Evolutionary conservation across 2,329 filamentous ascomycete species (phyloP), one percentile per base, ranked within the genome.

Genomic region (Microascus cirrosus): DNA sequence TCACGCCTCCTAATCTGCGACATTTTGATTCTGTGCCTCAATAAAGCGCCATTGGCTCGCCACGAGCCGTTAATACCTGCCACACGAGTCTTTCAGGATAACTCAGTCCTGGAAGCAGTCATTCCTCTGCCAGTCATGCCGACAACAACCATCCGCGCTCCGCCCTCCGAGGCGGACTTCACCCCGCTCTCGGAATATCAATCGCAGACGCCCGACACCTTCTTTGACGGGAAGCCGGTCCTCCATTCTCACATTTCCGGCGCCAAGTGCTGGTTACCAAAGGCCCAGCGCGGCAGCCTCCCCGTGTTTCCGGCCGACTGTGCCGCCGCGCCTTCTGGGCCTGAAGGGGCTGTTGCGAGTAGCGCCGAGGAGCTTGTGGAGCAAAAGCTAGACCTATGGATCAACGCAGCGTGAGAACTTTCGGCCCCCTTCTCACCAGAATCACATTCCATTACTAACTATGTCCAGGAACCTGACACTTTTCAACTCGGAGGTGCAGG

Each of bases 161-260:
- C 82, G 32, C 86, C 86, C 5, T 72, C 77, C 18, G 65, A 76
- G 15, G 74, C 75, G 39, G 80, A 84, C 66, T 92, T 84, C 70
- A 83, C 79, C 36, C 74, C 81, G 4, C 77, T 92, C 53, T 74
- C 78, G 59, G 84, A 89, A 60, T 87, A 90, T 67, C 82, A 90
- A 68, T 76, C 83, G 56, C 83, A 85, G 65, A 93, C 89, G 1
- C 89, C 89, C 1, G 76, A 77, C 59, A 86, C 81, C 50, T 93
- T 92, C 72, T 86, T 85, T 64, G 81, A 79, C 63, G 82, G 81
- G 32, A 89, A 87, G 66, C 83, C 88, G 1, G 79, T 92, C 51
- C 78, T 92, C 3, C 82, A 92, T 70, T 81, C 80, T 63, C 81
- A 85, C 65, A 76, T 79, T 45, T 63, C 74, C 13, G 74, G 75